Percentiles rank a stretch among this genome's conserved stretches.
Evolutionary conservation across 2,329 filamentous ascomycete genomes (phyloP).

Genomic region (Furcasterigmium sp.): DNA sequence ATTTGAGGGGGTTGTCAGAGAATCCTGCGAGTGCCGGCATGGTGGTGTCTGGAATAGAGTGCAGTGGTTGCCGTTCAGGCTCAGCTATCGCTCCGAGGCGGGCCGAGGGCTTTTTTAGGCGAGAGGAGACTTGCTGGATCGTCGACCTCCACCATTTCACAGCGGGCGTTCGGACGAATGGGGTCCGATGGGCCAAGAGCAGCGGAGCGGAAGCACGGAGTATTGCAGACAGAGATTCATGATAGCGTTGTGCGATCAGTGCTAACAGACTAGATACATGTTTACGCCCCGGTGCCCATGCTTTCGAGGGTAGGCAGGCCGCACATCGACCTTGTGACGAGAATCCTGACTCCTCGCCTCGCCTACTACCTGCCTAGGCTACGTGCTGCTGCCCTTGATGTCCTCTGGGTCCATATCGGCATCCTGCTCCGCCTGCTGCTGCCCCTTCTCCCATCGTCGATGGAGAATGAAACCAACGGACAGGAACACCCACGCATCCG

Average conservation of each 20-base stretch:
- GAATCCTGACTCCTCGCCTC: too few relatives aligned
- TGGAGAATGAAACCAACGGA: slow-evolving; percentile 9
- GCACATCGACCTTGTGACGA: too few relatives aligned
- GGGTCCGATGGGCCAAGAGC: neutral
- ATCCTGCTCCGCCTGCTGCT: neutral
- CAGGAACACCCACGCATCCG: slow-evolving; percentile 9
- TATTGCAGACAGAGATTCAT: too few relatives aligned
- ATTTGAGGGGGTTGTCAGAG: slow-evolving; percentile 31
- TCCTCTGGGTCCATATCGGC: slow-evolving; percentile 4
- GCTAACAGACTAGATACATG: too few relatives aligned
- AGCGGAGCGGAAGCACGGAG: too few relatives aligned
- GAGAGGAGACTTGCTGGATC: neutral
- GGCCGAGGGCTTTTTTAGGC: neutral
- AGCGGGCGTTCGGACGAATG: neutral
- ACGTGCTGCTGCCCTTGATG: slow-evolving; percentile 7
- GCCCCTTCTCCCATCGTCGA: slow-evolving; percentile 6
- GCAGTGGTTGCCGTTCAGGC: neutral
- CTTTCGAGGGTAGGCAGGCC: too few relatives aligned
- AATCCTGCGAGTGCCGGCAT: slow-evolving; percentile 34
- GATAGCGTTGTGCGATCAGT: too few relatives aligned
- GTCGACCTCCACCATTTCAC: neutral
- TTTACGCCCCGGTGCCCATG: too few relatives aligned
- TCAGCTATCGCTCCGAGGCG: neutral
- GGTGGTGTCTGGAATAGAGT: neutral
- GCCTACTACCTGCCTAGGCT: neutral